phyloP scores from a whole-genome alignment of 1,139 yeast genomes.

The Suhomyces anneliseae region DNA sequence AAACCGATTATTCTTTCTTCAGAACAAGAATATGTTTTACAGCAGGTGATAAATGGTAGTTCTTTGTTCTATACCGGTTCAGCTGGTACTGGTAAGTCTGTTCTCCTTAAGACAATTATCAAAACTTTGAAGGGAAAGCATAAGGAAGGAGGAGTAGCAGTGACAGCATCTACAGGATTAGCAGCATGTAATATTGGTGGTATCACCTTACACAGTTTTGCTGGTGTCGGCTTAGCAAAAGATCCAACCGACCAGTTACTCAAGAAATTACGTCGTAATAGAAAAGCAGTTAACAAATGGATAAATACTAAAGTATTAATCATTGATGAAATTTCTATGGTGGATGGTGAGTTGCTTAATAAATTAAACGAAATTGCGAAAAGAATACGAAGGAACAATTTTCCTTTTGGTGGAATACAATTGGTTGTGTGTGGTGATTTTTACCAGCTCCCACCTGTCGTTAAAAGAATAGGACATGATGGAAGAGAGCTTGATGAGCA shows the following conservation, averaged over 20 bases:
- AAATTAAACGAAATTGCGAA: slow-evolving; percentile 69
- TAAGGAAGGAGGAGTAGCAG: slow-evolving; percentile 60
- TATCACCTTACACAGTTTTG: slow-evolving; percentile 77
- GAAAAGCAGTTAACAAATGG: slow-evolving; percentile 64
- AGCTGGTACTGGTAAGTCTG: slow-evolving; percentile 95
- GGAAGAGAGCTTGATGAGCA: slow-evolving; percentile 22
- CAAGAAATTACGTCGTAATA: slow-evolving; percentile 56
- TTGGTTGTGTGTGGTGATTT: slow-evolving; percentile 85
- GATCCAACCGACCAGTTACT: slow-evolving; percentile 37
- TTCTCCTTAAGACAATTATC: slow-evolving; percentile 69
- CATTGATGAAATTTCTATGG: slow-evolving; percentile 89
- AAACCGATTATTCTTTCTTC: slow-evolving; percentile 39
- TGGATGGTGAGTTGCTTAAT: slow-evolving; percentile 72
- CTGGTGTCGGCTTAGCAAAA: slow-evolving; percentile 79
- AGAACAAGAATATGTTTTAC: slow-evolving; percentile 43
- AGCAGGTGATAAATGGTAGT: slow-evolving; percentile 40
- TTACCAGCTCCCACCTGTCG: slow-evolving; percentile 87
- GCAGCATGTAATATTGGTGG: slow-evolving; percentile 95
- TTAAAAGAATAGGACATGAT: slow-evolving; percentile 25
- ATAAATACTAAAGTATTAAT: slow-evolving; percentile 58
- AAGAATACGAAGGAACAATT: slow-evolving; percentile 43
- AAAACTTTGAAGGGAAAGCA: slow-evolving; percentile 51
- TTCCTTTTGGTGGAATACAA: slow-evolving; percentile 90
- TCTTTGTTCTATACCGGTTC: slow-evolving; percentile 89
- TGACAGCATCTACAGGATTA: slow-evolving; percentile 89